Base-by-base conservation (phyloP, 2,329 filamentous ascomycete genomes). In the Alternaria arbusti region DNA sequence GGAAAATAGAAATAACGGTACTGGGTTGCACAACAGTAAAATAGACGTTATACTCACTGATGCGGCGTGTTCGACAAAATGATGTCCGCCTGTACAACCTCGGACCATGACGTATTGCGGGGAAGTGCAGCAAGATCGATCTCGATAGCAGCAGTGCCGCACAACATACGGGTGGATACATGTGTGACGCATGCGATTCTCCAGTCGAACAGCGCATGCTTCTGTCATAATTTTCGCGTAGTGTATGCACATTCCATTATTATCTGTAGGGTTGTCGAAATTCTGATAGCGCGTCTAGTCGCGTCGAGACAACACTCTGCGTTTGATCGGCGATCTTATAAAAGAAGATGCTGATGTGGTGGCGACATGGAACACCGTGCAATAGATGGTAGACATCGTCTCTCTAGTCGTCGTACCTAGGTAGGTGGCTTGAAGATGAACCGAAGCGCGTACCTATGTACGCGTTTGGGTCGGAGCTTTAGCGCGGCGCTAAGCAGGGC, bases 61-160 rank as follows among this genome's bases (percentile, higher is more conserved):
- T 22, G 20, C 5, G 15, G 12, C 7, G 5, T 11, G 30, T 13
- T 28, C 32, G 28, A 36, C 6, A 23, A 52, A 36, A 25, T 17
- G 6, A 17, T 15, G 49, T 20, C 36, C 11, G 15, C 22, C 9
- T 57, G 26, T 25, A 60, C 32, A 46, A 62, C 66, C 64, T 67
- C 66, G 58, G 67, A 60, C 64, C 62, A 65, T 69, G 66, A 66
- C 64, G 64, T 66, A 67, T 22, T 66, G 67, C 61, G 69, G 69
- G 67, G 65, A 70, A 45, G 17, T 22, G 40, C 32, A 17, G 10
- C 43, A 15, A 30, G 36, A 20, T 32, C 46, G 40, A 40, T 43
- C 17, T 46, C 36, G 15, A 54, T 22, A 54, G 12, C 15, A n/a
- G 22, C 32, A 36, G 13, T 36, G 32, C 32, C 4, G 32, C 13